Base-by-base conservation (phyloP, 2,329 filamentous ascomycete species). In the Leptodontidium sp. region DNA sequence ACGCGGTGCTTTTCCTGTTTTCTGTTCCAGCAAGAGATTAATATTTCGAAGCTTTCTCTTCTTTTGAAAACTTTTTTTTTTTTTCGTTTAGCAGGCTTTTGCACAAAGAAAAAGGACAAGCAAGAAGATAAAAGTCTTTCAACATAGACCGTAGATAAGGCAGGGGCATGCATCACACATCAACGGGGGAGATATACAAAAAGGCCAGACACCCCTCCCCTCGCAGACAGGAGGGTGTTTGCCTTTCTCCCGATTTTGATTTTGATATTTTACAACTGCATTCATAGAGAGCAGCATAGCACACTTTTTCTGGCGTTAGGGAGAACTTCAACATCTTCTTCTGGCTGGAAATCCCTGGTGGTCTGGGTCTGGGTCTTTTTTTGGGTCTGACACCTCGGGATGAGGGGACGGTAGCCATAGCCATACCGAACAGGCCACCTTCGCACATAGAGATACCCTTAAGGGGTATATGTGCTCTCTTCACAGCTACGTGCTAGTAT, bases 301-400 rank as follows among this genome's bases (percentile, higher is more conserved):
- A 75, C 64, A 76, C 73, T 70, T 32, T 32, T 77, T 77, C 72
- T 70, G 77, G 77, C 77, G 77, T 78, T 78, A 70, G 67, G 77
- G 77, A 78, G 76, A 78, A 78, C 71, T 78, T 79, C 77, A 79
- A 79, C 77, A 78, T 74, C 73, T 78, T 78, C 75, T 76, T 70
- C 72, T 67, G 52, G 47, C 50, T 43, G 49, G 65, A 53, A 26
- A 24, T n/a, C n/a, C 14, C 55, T 40, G 62, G 62, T 57, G 21
- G 62, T 15, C 14, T 21, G 32, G 61, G 53, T 6, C 6, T 32
- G 29, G 29, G 29, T 32, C 29, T 32, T 32, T 32, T 32, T 32
- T 32, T 32, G 29, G 29, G 29, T 26, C 7, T 24, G 14, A n/a
- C n/a, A 32, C 47, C 38, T 45, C 35, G 21, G 24, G 26, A 38